phyloP scores from a whole-genome alignment of 495 filamentous ascomycete species.

The Penicillium diatomitis region DNA sequence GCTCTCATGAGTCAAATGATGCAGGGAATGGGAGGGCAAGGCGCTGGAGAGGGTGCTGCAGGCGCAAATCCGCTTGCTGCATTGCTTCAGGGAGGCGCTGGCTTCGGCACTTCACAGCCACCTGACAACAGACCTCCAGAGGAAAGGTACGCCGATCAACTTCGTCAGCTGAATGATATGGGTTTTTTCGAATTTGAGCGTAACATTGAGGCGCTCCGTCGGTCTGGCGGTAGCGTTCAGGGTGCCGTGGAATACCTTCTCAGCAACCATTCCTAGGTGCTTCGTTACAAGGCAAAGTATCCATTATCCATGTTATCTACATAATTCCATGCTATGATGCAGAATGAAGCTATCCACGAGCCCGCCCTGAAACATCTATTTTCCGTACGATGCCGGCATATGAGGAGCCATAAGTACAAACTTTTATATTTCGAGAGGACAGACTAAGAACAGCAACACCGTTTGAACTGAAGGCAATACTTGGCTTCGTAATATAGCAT shows the following conservation, averaged over 20 bases:
- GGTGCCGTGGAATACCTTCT: slow-evolving; percentile 78
- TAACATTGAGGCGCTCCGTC: slow-evolving; percentile 81
- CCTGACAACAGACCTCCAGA: slow-evolving; percentile 82
- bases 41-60: slow-evolving; percentile 18
- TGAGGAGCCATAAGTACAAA: too few relatives aligned
- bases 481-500: too few relatives aligned
- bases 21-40: slow-evolving; percentile 32
- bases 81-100: slow-evolving; percentile 34
- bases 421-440: too few relatives aligned
- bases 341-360: too few relatives aligned
- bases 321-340: too few relatives aligned
- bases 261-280: slow-evolving; percentile 24
- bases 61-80: slow-evolving; percentile 30
- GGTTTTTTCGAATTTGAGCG: slow-evolving; percentile 94
- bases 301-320: too few relatives aligned
- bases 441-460: too few relatives aligned
- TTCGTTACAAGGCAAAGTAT: too few relatives aligned
- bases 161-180: slow-evolving; percentile 96
- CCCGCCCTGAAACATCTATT: too few relatives aligned
- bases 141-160: slow-evolving; percentile 82
- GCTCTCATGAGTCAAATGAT: slow-evolving; percentile 39
- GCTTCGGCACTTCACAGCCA: slow-evolving; percentile 38
- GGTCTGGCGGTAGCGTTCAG: slow-evolving; percentile 88
- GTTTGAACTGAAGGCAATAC: too few relatives aligned
- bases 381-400: too few relatives aligned